Evolutionary conservation across 1,139 yeast species (phyloP).

Genomic region (Hyphopichia fennica): DNA sequence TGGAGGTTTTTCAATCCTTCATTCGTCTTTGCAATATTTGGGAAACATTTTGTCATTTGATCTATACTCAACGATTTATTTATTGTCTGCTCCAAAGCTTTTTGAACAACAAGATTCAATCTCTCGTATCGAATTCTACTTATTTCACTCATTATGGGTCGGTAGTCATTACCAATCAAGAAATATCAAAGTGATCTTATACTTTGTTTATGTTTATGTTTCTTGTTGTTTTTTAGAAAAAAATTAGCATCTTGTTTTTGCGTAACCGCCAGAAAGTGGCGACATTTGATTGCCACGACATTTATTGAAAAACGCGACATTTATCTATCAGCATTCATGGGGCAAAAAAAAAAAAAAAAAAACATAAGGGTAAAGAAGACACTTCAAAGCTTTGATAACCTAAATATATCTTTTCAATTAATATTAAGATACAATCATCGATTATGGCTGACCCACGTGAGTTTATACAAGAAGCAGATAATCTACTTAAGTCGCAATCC

Average conservation of each 20-base stretch:
- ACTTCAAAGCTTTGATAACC: too few species aligned
- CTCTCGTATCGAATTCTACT: conserved; percentile 53
- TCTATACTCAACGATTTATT: conserved; percentile 58
- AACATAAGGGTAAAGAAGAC: too few species aligned
- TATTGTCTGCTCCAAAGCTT: conserved; percentile 69
- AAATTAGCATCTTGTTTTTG: too few species aligned
- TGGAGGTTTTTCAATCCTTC: conserved; percentile 55
- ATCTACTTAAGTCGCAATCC: conserved; percentile 57
- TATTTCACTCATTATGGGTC: conserved; percentile 7
- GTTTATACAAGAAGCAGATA: conserved; percentile 46
- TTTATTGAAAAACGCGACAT: too few species aligned
- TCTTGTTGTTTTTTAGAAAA: too few species aligned
- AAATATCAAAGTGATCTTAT: not conserved
- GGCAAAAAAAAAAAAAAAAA: too few species aligned
- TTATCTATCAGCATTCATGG: too few species aligned
- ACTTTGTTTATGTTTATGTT: not conserved
- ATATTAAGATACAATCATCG: not conserved
- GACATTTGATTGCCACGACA: too few species aligned
- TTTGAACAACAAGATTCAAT: conserved; percentile 54
- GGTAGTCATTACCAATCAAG: not conserved
- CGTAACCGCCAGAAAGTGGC: too few species aligned
- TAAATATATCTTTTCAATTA: too few species aligned
- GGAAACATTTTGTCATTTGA: conserved; percentile 66
- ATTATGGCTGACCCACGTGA: conserved; percentile 41
- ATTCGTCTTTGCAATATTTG: conserved; percentile 49